A percentile compares a stretch with the other conserved stretches of the same genome.
Conservation (phyloP, 192 early-diverging fungal species). For the Podila horticola region DNA sequence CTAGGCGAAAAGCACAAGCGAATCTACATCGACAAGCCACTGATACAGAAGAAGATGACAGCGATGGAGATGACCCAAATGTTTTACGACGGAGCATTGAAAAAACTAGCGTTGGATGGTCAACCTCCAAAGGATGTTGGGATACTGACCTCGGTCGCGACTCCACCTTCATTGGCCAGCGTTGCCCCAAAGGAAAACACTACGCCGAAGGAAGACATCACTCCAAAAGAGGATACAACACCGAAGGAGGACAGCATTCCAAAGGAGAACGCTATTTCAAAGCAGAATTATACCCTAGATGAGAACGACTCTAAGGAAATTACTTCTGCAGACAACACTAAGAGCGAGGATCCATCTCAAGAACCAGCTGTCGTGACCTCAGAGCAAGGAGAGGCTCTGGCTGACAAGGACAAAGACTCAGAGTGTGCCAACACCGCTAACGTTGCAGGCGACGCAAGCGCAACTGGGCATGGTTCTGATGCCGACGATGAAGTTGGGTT, state of each 20-base stretch:
- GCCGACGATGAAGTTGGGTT: neutral
- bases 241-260: neutral
- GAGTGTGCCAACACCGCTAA: neutral
- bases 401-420: too few relatives aligned
- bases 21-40: slow-evolving; percentile 42
- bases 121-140: neutral
- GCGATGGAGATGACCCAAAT: slow-evolving; percentile 32
- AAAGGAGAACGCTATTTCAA: too few relatives aligned
- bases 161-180: slow-evolving; percentile 3
- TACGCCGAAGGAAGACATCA: neutral
- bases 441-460: slow-evolving; percentile 1
- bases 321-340: too few relatives aligned
- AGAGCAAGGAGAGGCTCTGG: too few relatives aligned
- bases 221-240: neutral
- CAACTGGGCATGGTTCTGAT: neutral
- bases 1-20: slow-evolving; percentile 35
- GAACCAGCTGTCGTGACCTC: too few relatives aligned
- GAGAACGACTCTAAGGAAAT: too few relatives aligned
- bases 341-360: too few relatives aligned
- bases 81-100: slow-evolving; percentile 41
- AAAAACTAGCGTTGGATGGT: slow-evolving; percentile 21
- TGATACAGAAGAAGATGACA: slow-evolving; percentile 35
- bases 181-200: neutral
- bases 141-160: neutral
- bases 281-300: too few relatives aligned